Percentiles rank a stretch among this genome's conserved stretches.
phyloP scores from a whole-genome alignment of 2,329 filamentous ascomycete species.

The Penicillium sp. region DNA sequence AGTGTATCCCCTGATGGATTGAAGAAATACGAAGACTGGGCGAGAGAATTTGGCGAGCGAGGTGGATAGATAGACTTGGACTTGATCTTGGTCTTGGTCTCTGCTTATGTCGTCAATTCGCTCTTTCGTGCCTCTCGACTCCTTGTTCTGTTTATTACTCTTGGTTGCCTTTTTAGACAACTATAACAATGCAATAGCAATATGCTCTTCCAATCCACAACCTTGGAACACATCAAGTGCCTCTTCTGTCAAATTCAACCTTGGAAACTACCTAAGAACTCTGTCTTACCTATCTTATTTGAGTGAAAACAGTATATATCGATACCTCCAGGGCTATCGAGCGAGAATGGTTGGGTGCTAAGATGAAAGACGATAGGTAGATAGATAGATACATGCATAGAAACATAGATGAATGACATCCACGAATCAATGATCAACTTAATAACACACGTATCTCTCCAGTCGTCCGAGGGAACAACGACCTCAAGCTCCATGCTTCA shows the following conservation, averaged over 20 bases:
- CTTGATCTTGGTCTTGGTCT: background rate
- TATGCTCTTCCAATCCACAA: background rate
- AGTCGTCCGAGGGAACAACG: slow-evolving; percentile 64
- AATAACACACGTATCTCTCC: slow-evolving; percentile 66
- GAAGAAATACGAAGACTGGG: slow-evolving; percentile 92
- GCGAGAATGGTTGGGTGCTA: too few species aligned
- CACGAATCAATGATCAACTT: slow-evolving; percentile 46
- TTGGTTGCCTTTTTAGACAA: background rate
- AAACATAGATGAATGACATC: background rate
- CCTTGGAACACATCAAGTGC: background rate
- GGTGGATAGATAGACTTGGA: slow-evolving; percentile 68
- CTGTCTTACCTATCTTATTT: too few species aligned
- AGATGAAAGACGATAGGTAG: too few species aligned
- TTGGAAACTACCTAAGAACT: background rate
- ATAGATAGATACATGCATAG: background rate
- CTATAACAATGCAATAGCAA: slow-evolving; percentile 2
- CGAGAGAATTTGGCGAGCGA: slow-evolving; percentile 85
- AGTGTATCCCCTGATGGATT: slow-evolving; percentile 85
- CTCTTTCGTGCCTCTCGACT: slow-evolving; percentile 1
- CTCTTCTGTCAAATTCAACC: background rate
- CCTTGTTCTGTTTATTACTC: background rate
- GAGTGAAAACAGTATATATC: too few species aligned
- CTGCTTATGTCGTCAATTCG: background rate
- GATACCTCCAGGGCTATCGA: too few species aligned
- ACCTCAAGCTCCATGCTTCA: slow-evolving; percentile 47